Percentiles rank a stretch among this genome's conserved stretches.
These are phyloP conservation scores for Corynespora cassiicola DNA, from an alignment of 2,329 filamentous ascomycete genomes.

Conservation along the genomic window DNA sequence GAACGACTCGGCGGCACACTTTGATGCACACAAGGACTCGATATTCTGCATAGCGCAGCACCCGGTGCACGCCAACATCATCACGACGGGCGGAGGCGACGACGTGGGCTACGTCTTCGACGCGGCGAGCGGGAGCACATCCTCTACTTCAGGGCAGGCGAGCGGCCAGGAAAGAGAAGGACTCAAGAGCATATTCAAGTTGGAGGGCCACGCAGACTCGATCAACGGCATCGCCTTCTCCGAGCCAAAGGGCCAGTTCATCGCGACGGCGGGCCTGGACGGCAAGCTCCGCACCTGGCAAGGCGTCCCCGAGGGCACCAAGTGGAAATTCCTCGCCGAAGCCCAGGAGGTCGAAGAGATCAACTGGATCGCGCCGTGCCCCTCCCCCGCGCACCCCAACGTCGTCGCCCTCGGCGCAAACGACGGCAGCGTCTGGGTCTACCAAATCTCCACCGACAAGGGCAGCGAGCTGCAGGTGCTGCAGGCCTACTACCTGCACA, in stretches of 20 bases:
- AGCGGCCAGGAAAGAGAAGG: conserved; percentile 63
- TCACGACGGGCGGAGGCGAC: conserved; percentile 86
- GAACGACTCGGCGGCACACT: conserved; percentile 93
- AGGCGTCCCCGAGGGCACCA: conserved; percentile 55
- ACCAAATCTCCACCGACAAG: conserved; percentile 74
- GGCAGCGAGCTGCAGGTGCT: conserved; percentile 76
- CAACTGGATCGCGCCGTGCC: conserved; percentile 85
- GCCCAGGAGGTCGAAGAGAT: conserved; percentile 92
- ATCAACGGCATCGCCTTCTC: conserved; percentile 89
- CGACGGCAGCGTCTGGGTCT: conserved; percentile 95
- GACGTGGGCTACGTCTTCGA: conserved; percentile 90
- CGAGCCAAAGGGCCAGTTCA: conserved; percentile 79
- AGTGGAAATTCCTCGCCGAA: conserved; percentile 75
- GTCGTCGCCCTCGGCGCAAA: conserved; percentile 85
- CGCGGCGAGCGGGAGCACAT: conserved; percentile 64
- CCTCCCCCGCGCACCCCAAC: conserved; percentile 74
- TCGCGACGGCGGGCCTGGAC: conserved; percentile 87
- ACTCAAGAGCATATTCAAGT: conserved; percentile 70
- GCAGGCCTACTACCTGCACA: conserved; percentile 92
- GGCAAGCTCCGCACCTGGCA: conserved; percentile 79
- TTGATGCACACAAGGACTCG: conserved; percentile 87
- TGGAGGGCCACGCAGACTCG: conserved; percentile 92
- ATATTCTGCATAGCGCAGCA: conserved; percentile 97
- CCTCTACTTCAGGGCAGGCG: too few species aligned
- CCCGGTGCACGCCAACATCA: conserved; percentile 75